phyloP scores from a whole-genome alignment of 352 stramenopile species.

The Thraustotheca clavata region DNA sequence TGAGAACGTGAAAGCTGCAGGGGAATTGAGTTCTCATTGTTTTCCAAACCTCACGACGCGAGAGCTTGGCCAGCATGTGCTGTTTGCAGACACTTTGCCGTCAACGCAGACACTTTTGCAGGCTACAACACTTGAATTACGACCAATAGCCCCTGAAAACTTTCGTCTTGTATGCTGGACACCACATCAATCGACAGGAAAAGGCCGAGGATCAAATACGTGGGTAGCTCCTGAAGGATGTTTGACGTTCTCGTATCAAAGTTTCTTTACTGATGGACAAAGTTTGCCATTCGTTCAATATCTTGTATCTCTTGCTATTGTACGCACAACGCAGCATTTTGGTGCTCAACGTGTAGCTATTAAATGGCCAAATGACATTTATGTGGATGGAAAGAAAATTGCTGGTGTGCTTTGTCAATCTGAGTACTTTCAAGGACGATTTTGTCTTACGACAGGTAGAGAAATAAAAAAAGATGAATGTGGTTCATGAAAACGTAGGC shows the following conservation, averaged over 20 bases:
- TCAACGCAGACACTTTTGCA: conserved; percentile 83
- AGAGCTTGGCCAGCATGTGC: conserved; percentile 53
- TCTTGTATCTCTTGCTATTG: conserved; percentile 80
- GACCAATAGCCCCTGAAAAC: conserved; percentile 41
- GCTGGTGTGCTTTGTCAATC: conserved; percentile 86
- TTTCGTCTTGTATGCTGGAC: conserved; percentile 63
- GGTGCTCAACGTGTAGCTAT: conserved; percentile 56
- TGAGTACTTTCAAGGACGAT: conserved; percentile 66
- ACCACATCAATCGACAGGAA: conserved; percentile 63
- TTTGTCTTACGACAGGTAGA: conserved; percentile 75
- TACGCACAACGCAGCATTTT: conserved; percentile 29
- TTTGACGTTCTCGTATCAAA: conserved; percentile 88
- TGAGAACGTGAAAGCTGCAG: neutral
- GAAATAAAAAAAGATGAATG: neutral
- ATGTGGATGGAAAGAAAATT: conserved; percentile 84
- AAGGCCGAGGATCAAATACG: conserved; percentile 76
- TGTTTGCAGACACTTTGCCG: conserved; percentile 54
- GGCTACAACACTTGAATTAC: conserved; percentile 30
- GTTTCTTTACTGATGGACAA: conserved; percentile 59
- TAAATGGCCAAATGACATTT: conserved; percentile 92
- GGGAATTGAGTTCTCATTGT: neutral
- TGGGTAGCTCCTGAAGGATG: conserved; percentile 84
- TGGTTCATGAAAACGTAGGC: conserved; percentile 32
- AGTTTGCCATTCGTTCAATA: conserved; percentile 87
- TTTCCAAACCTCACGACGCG: conserved; percentile 28